These are phyloP conservation scores for Luffa aegyptiaca DNA, from an alignment of 306 rosid species.

Conservation along the genomic window DNA sequence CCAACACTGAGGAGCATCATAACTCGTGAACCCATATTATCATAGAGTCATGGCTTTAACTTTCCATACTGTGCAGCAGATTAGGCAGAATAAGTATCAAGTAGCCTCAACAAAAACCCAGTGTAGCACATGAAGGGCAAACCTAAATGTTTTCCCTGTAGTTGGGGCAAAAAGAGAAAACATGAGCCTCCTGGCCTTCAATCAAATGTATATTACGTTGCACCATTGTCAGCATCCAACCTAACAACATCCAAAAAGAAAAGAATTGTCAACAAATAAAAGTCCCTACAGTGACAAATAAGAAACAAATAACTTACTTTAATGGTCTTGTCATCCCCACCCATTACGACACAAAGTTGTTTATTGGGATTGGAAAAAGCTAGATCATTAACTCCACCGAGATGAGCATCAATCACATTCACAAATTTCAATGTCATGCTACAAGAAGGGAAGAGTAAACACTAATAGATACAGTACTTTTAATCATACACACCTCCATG, in stretches of 20 bases:
- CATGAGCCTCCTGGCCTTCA: constrained; percentile 89
- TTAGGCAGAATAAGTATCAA: too few relatives aligned
- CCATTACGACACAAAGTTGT: constrained; percentile 82
- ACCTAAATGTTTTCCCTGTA: constrained; percentile 85
- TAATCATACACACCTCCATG: too few relatives aligned
- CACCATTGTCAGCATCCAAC: constrained; percentile 77
- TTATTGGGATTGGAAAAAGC: constrained; percentile 92
- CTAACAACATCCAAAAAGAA: constrained; percentile 28
- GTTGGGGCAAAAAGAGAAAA: constrained; percentile 80
- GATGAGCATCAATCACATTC: too few relatives aligned
- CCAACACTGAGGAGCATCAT: too few relatives aligned
- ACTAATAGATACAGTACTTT: too few relatives aligned
- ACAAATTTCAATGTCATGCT: too few relatives aligned
- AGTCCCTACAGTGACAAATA: neutral
- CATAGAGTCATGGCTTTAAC: too few relatives aligned
- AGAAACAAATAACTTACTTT: constrained; percentile 37
- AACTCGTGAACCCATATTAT: too few relatives aligned
- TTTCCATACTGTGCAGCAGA: too few relatives aligned
- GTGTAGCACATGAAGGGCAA: neutral
- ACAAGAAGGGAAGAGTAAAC: too few relatives aligned
- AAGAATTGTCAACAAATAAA: constrained; percentile 13
- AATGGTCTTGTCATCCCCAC: constrained; percentile 89
- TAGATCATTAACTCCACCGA: constrained; percentile 48
- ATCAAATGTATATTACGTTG: constrained; percentile 44
- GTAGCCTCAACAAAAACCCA: too few relatives aligned